Evolutionary conservation across 2,329 filamentous ascomycete species (phyloP).

Genomic region (Kalaharituber pfeilii): DNA sequence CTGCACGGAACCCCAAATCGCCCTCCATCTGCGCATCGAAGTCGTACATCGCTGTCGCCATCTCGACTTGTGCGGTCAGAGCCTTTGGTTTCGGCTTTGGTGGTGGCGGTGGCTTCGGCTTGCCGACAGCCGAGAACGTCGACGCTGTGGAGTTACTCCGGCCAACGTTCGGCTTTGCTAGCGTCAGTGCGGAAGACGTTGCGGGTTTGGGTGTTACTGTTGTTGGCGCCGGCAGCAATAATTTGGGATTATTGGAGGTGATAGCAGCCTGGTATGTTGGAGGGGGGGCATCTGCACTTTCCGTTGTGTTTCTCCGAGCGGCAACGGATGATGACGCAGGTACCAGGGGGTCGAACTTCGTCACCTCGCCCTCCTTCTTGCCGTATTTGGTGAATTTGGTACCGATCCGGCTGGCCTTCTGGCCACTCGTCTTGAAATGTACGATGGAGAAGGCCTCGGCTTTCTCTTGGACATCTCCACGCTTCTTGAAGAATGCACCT

Average conservation of each 20-base stretch:
- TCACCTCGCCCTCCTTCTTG: constrained; percentile 16
- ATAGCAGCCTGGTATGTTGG: constrained; percentile 49
- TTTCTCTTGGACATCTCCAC: constrained; percentile 68
- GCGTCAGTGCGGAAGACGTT: no score
- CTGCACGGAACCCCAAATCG: constrained; percentile 75
- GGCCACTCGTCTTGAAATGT: constrained; percentile 78
- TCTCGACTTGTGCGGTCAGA: constrained; percentile 48
- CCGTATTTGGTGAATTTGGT: constrained; percentile 35
- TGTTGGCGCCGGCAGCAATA: constrained; percentile 4
- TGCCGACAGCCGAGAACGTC: constrained; percentile 37
- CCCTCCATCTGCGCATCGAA: constrained; percentile 91
- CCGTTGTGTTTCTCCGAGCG: constrained; percentile 22
- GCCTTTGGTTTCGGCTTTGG: constrained; percentile 68
- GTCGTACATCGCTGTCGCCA: constrained; percentile 78
- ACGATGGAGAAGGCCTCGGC: constrained; percentile 73
- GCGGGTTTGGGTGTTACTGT: constrained; percentile 1
- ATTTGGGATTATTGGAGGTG: constrained; percentile 7
- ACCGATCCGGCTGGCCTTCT: constrained; percentile 34
- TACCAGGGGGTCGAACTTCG: not conserved
- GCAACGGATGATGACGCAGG: constrained; percentile 23
- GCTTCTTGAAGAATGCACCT: constrained; percentile 75
- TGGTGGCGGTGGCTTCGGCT: constrained; percentile 53
- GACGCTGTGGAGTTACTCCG: constrained; percentile 30
- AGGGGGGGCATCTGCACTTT: constrained; percentile 42
- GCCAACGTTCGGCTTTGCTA: constrained; percentile 24